Conservation (phyloP, 2,329 filamentous ascomycete species). For the Chrysoporthe austroafricana region DNA sequence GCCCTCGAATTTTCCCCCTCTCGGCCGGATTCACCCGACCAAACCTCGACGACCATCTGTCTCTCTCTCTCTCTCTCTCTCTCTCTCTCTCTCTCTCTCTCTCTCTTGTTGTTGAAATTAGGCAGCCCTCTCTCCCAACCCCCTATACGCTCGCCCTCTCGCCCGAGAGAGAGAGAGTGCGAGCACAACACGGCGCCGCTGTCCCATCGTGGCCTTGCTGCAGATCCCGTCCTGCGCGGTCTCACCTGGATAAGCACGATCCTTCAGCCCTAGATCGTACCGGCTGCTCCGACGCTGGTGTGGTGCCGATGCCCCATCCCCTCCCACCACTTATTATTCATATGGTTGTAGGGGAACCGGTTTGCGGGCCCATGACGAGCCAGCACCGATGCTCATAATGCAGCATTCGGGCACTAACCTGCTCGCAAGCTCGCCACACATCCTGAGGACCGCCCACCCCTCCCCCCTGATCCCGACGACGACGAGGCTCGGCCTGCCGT, state of each 20-base stretch:
- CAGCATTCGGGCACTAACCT: slow-evolving; percentile 27
- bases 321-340: background rate
- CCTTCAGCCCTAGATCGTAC: slow-evolving; percentile 10
- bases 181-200: background rate
- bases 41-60: background rate
- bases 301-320: slow-evolving; percentile 13
- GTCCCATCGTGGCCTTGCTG: slow-evolving; percentile 7
- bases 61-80: background rate
- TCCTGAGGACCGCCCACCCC: slow-evolving; percentile 11
- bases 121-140: background rate
- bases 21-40: background rate
- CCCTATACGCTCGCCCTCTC: background rate
- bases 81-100: background rate
- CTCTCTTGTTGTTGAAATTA: too few species aligned
- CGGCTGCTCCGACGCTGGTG: slow-evolving; percentile 6
- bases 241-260: slow-evolving; percentile 22
- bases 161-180: too few species aligned
- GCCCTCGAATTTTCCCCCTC: background rate
- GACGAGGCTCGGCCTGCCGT: slow-evolving; percentile 55
- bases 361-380: slow-evolving; percentile 16
- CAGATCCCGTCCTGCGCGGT: slow-evolving; percentile 4
- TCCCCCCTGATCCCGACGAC: slow-evolving; percentile 12
- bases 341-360: slow-evolving; percentile 10
- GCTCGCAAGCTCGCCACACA: slow-evolving; percentile 21
- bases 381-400: slow-evolving; percentile 26